These are phyloP conservation scores for Plasmopara muralis DNA, from an alignment of 352 stramenopile genomes.

Conservation along the genomic window DNA sequence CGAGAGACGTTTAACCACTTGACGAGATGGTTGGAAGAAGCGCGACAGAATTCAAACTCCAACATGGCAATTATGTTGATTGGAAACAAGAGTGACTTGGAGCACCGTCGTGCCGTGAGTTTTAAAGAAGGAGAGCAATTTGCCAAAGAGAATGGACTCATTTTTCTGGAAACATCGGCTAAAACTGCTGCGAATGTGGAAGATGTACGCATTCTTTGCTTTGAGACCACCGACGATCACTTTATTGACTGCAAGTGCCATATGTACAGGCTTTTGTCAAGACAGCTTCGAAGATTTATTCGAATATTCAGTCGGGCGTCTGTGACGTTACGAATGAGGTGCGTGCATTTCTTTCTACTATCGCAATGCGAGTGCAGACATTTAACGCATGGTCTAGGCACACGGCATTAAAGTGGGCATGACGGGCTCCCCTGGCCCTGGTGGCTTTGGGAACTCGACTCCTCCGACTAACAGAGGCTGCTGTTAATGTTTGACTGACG, in stretches of 20 bases:
- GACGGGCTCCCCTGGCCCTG: constrained; percentile 69
- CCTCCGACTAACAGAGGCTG: constrained; percentile 65
- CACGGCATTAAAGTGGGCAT: constrained; percentile 88
- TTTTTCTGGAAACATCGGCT: constrained; percentile 99
- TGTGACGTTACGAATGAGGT: constrained; percentile 94
- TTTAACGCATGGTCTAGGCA: constrained; percentile 31
- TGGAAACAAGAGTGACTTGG: constrained; percentile 98
- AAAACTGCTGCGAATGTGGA: constrained; percentile 99
- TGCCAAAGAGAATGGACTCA: constrained; percentile 98
- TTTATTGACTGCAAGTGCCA: constrained; percentile 3
- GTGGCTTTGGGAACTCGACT: constrained; percentile 73
- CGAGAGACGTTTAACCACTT: constrained; percentile 99
- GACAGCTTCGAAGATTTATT: constrained; percentile 94
- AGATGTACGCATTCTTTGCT: constrained; percentile 62
- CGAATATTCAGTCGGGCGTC: constrained; percentile 92
- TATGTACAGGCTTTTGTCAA: constrained; percentile 88
- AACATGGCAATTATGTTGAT: constrained; percentile 99
- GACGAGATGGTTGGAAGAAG: constrained; percentile 97
- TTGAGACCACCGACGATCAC: not conserved
- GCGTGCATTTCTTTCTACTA: not conserved
- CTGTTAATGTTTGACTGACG: constrained; percentile 46
- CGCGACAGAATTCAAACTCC: constrained; percentile 95
- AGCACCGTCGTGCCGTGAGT: constrained; percentile 92
- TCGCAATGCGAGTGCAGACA: not conserved
- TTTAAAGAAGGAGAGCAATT: constrained; percentile 98